Conservation (phyloP, 805 yeast genomes). For the Sugiyamaella lignohabitans region DNA sequence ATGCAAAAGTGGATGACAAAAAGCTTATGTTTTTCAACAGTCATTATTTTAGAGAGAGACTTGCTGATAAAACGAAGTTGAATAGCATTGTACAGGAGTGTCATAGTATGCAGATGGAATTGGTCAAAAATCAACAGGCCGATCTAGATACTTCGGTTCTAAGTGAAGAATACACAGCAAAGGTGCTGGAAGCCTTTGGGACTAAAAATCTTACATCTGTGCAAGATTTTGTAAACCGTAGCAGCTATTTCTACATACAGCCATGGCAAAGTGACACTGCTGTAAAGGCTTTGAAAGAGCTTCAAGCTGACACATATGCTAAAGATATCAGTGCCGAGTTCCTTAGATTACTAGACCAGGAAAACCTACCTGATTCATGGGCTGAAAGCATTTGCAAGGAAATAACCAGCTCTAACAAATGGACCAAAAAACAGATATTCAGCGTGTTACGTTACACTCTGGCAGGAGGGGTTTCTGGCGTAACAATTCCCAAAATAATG, state of each 20-base stretch:
- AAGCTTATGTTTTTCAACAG: constrained; percentile 77
- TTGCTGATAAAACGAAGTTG: constrained; percentile 36
- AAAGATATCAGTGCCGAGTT: not conserved
- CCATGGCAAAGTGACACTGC: constrained; percentile 5
- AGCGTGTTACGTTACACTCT: constrained; percentile 60
- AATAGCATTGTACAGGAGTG: constrained; percentile 30
- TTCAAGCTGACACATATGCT: not conserved
- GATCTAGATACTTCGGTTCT: too few relatives aligned
- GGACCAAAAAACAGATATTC: constrained; percentile 35
- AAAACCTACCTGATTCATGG: not conserved
- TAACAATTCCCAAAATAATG: constrained; percentile 53
- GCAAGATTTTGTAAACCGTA: constrained; percentile 44
- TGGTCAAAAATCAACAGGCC: not conserved
- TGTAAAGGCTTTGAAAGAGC: not conserved
- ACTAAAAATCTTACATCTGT: constrained; percentile 44
- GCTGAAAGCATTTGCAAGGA: not conserved
- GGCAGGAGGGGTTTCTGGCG: constrained; percentile 65
- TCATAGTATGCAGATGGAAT: not conserved
- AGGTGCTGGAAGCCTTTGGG: constrained; percentile 39
- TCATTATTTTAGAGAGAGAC: constrained; percentile 45
- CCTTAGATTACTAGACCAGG: not conserved
- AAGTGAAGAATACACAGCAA: constrained; percentile 27
- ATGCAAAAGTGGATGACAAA: constrained; percentile 79
- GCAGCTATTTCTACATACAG: constrained; percentile 34
- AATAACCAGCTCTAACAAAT: not conserved